A percentile compares a stretch with the other conserved stretches of the same genome.
Evolutionary conservation across 768 basidiomycete genomes (phyloP).

Genomic region (Crassisporium funariophilum): DNA sequence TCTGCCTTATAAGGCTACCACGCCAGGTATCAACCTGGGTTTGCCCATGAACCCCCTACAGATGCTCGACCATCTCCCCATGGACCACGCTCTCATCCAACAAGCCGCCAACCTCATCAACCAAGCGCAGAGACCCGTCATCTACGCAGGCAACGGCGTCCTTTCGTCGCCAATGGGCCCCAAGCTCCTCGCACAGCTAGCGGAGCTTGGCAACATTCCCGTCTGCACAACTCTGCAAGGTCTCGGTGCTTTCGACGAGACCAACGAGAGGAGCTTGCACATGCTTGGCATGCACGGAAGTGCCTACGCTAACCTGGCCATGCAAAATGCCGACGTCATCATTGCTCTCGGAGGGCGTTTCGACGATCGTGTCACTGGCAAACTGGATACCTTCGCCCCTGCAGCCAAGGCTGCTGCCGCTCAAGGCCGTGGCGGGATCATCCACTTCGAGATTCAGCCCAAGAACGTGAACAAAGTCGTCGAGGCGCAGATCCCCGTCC

Average conservation of each 20-base stretch:
- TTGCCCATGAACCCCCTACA: constrained; percentile 77
- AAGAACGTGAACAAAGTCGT: constrained; percentile 99
- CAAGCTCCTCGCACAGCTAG: constrained; percentile 73
- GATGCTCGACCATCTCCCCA: constrained; percentile 48
- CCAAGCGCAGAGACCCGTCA: constrained; percentile 83
- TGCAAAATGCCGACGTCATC: constrained; percentile 97
- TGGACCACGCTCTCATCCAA: constrained; percentile 66
- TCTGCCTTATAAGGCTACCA: constrained; percentile 83
- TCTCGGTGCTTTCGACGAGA: constrained; percentile 94
- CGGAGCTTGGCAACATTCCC: constrained; percentile 89
- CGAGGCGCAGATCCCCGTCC: constrained; percentile 89
- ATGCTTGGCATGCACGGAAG: constrained; percentile 99
- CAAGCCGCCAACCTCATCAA: constrained; percentile 93
- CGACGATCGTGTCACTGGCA: constrained; percentile 97
- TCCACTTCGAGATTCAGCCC: constrained; percentile 98
- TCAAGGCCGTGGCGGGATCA: constrained; percentile 90
- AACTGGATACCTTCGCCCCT: constrained; percentile 86
- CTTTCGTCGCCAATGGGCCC: constrained; percentile 83
- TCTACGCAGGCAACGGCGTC: constrained; percentile 93
- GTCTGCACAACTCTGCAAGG: constrained; percentile 97
- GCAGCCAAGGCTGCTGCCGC: constrained; percentile 84
- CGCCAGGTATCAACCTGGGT: constrained; percentile 73
- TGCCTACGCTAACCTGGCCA: constrained; percentile 96
- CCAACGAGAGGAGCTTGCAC: constrained; percentile 80
- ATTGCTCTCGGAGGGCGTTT: constrained; percentile 96